phyloP scores from a whole-genome alignment of 306 rosid genomes.

The Sesbania bispinosa region DNA sequence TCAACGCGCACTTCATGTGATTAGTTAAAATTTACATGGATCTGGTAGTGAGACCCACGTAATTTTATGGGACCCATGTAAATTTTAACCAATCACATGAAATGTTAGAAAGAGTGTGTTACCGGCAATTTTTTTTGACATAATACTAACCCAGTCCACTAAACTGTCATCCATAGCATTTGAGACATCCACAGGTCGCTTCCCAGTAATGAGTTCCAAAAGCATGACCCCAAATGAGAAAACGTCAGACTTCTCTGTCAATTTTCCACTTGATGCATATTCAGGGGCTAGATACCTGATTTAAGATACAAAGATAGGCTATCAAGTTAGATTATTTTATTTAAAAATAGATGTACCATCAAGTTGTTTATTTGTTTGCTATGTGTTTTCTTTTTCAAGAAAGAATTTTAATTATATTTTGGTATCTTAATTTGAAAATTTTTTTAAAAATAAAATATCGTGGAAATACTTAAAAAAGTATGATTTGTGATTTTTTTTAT shows the following conservation, averaged over 20 bases:
- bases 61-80: too few species aligned
- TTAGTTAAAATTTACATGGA: too few species aligned
- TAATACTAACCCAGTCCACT: constrained; percentile 84
- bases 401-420: too few species aligned
- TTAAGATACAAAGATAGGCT: not conserved
- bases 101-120: too few species aligned
- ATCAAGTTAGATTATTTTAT: not conserved
- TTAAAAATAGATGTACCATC: not conserved
- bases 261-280: constrained; percentile 91
- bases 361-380: not conserved
- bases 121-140: too few species aligned
- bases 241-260: constrained; percentile 88
- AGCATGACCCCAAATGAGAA: constrained; percentile 93
- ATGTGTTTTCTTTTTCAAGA: not conserved
- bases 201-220: constrained; percentile 76
- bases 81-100: too few species aligned
- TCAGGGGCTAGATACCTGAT: constrained; percentile 91
- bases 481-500: not conserved
- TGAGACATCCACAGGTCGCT: constrained; percentile 65
- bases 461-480: too few species aligned
- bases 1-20: too few species aligned
- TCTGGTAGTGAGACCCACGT: too few species aligned
- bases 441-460: too few species aligned
- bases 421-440: too few species aligned
- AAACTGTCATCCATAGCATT: constrained; percentile 70